A percentile compares a stretch with the other conserved stretches of the same genome.
phyloP scores from a whole-genome alignment of 345 rosid species.

The Camelina sativa region DNA sequence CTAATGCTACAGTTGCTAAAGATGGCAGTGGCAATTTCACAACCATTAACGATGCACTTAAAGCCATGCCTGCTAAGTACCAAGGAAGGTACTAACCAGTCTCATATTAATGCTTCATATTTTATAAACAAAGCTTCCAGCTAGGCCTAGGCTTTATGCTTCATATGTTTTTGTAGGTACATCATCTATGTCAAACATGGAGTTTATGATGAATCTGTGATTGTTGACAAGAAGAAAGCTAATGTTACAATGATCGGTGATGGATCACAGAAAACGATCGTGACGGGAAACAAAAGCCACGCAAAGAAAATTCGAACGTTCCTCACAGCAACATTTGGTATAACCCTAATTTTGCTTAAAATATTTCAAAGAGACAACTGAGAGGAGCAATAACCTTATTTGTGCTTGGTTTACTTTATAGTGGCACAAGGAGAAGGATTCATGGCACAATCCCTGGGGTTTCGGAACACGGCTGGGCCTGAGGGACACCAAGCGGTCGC shows the following conservation, averaged over 20 bases:
- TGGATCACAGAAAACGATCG: constrained; percentile 75
- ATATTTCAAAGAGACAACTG: background rate
- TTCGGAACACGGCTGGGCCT: constrained; percentile 86
- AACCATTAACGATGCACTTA: constrained; percentile 68
- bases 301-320: constrained; percentile 65
- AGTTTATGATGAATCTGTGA: constrained; percentile 68
- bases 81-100: constrained; percentile 58
- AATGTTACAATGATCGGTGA: constrained; percentile 78
- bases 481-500: constrained; percentile 80
- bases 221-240: constrained; percentile 56
- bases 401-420: constrained; percentile 37
- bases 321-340: constrained; percentile 75
- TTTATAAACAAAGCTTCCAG: background rate
- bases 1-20: constrained; percentile 73
- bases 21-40: constrained; percentile 83
- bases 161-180: constrained; percentile 49
- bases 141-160: too few relatives aligned
- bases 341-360: background rate
- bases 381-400: constrained; percentile 4
- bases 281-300: constrained; percentile 67
- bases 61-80: constrained; percentile 61
- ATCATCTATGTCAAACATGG: constrained; percentile 73
- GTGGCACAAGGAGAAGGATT: constrained; percentile 73
- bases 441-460: constrained; percentile 75
- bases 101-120: background rate